Conservation (phyloP, 176 grass and related monocot genomes). For the Avena eriantha region DNA sequence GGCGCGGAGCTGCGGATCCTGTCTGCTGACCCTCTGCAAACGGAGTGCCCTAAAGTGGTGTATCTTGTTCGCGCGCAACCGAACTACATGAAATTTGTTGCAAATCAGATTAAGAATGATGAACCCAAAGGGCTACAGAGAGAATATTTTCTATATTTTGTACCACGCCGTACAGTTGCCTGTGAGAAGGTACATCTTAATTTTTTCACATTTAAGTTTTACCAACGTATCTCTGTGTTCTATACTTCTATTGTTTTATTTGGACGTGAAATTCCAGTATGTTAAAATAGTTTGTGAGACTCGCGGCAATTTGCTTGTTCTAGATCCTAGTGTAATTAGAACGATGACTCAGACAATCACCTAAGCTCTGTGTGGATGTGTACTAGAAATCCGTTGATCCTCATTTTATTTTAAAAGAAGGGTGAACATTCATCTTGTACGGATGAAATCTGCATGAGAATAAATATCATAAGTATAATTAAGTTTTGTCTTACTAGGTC, state of each 20-base stretch:
- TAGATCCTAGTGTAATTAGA: conserved; percentile 11
- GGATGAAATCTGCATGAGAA: not conserved
- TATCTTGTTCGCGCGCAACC: conserved; percentile 79
- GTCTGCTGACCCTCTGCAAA: conserved; percentile 73
- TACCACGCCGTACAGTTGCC: conserved; percentile 76
- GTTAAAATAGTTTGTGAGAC: conserved; percentile 18
- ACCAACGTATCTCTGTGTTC: not conserved
- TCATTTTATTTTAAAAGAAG: not conserved
- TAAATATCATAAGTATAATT: conserved; percentile 9
- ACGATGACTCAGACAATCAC: not conserved
- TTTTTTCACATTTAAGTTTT: conserved; percentile 20
- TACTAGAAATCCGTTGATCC: conserved; percentile 6
- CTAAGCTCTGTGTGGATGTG: not conserved
- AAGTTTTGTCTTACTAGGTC: conserved; percentile 12
- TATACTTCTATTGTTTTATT: conserved; percentile 10
- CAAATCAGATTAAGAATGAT: conserved; percentile 71
- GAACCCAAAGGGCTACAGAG: conserved; percentile 82
- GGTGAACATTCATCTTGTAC: not conserved
- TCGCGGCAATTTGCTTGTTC: not conserved
- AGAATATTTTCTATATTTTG: conserved; percentile 89
- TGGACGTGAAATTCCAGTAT: not conserved
- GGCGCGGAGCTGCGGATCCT: conserved; percentile 75
- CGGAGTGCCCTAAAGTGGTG: conserved; percentile 74
- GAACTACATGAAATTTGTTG: conserved; percentile 76
- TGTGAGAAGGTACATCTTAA: conserved; percentile 78